Evolutionary conservation across 2,329 filamentous ascomycete species (phyloP), one percentile per base, ranked within the genome.

Genomic region (Aspergillus costaricaensis): DNA sequence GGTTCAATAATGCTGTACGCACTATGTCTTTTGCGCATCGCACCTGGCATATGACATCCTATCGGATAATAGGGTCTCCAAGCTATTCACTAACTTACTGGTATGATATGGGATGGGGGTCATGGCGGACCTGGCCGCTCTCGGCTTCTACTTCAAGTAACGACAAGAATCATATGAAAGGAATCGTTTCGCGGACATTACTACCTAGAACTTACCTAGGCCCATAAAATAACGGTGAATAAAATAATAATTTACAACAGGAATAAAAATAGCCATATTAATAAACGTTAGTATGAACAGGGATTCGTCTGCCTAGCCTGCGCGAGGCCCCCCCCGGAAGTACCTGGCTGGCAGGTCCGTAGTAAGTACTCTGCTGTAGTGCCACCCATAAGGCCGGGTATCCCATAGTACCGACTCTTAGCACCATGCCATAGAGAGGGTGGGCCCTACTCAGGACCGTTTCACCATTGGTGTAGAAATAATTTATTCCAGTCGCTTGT

Each of bases 391-490:
- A 55, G 52, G 52, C 25, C 39, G 52, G 52, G 38, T 55, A 44
- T 32, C 19, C 23, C 27, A 55, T 55, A 44, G 38, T 21, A 55
- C 23, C 52, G 25, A 44, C 17, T 25, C 14, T 57, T 57, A 36
- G 53, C 54, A 64, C 54, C 62, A 65, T 65, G 58, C 65, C 59
- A 65, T 55, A 36, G 14, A 58, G 47, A 23, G 21, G 36, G 62
- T 66, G 64, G 63, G 57, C 59, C 62, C 27, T 23, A 15, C 21
- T 57, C 53, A 55, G 55, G 54, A 58, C 59, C 51, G 61, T 67
- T 67, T 65, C 61, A 56, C 50, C 50, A 62, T 59, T 57, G 44
- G 59, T 58, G 27, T 54, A 15, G 43, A 54, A 57, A 32, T 36
- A 57, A 55, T 53, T 23, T 49, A 51, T 59, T 52, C 49, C 57